phyloP scores from a whole-genome alignment of 2,329 filamentous ascomycete genomes.

The Cadophora malorum region DNA sequence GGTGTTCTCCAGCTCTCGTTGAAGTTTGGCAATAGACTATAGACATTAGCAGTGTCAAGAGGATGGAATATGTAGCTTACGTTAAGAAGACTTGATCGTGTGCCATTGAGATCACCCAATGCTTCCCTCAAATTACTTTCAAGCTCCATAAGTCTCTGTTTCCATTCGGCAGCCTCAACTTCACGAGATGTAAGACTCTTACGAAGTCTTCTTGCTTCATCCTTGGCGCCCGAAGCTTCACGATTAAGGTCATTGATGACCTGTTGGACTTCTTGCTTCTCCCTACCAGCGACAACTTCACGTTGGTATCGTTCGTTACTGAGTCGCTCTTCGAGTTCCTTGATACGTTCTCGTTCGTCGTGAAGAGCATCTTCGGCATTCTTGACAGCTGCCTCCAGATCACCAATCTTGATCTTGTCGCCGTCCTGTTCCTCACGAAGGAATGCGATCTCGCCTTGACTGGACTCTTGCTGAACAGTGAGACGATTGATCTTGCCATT shows the following conservation, averaged over 20 bases:
- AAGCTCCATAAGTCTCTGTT: slow-evolving; percentile 86
- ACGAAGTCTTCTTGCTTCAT: slow-evolving; percentile 81
- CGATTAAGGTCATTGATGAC: slow-evolving; percentile 91
- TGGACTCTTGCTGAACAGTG: slow-evolving; percentile 89
- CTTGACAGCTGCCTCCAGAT: slow-evolving; percentile 83
- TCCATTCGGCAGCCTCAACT: slow-evolving; percentile 89
- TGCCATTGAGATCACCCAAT: slow-evolving; percentile 86
- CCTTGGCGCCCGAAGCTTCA: slow-evolving; percentile 81
- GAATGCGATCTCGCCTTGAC: slow-evolving; percentile 93
- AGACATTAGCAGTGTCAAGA: slow-evolving; percentile 30
- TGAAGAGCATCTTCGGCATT: slow-evolving; percentile 79
- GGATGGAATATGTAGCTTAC: slow-evolving; percentile 51
- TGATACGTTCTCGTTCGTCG: slow-evolving; percentile 80
- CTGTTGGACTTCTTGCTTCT: slow-evolving; percentile 95
- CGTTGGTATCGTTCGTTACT: slow-evolving; percentile 83
- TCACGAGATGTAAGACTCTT: slow-evolving; percentile 85
- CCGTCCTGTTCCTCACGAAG: slow-evolving; percentile 94
- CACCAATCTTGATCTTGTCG: slow-evolving; percentile 97
- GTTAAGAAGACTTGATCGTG: slow-evolving; percentile 82
- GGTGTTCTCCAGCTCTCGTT: slow-evolving; percentile 85
- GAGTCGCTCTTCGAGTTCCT: slow-evolving; percentile 77
- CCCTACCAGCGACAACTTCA: slow-evolving; percentile 83
- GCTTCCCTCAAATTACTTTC: slow-evolving; percentile 88
- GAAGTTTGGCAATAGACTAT: slow-evolving; percentile 83
- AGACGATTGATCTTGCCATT: slow-evolving; percentile 89